phyloP scores from a whole-genome alignment of 1,284 basidiomycete species.

The Moesziomyces sp. region DNA sequence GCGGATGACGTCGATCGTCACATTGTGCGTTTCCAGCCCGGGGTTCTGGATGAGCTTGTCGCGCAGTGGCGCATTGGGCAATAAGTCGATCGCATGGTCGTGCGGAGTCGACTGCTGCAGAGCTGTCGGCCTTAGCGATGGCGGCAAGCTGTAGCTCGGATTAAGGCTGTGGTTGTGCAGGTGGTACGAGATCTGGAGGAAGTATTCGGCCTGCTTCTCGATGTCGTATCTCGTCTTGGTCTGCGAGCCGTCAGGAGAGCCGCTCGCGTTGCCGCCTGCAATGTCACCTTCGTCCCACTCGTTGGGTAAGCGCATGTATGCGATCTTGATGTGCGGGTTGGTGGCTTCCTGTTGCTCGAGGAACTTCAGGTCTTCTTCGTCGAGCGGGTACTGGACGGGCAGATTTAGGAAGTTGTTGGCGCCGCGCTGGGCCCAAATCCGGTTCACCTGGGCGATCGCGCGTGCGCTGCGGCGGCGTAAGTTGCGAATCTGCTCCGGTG shows the following conservation, averaged over 20 bases:
- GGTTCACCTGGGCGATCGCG: conserved; percentile 28
- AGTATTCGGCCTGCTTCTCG: conserved; percentile 24
- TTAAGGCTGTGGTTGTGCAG: conserved; percentile 38
- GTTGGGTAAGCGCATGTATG: conserved; percentile 23
- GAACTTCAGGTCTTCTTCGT: conserved; percentile 21
- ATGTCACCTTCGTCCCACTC: conserved; percentile 44
- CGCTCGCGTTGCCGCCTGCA: neutral
- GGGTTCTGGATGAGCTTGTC: conserved; percentile 49
- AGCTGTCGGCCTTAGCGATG: conserved; percentile 41
- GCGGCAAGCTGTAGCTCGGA: conserved; percentile 48
- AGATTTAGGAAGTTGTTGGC: conserved; percentile 24
- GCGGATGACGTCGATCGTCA: conserved; percentile 31
- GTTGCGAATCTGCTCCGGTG: conserved; percentile 3
- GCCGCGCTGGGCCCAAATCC: conserved; percentile 36
- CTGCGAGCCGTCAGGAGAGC: neutral
- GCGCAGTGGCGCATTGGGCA: conserved; percentile 44
- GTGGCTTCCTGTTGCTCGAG: conserved; percentile 22
- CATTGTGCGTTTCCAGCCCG: conserved; percentile 28
- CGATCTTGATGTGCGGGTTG: conserved; percentile 35
- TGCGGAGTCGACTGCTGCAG: conserved; percentile 51
- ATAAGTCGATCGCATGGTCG: conserved; percentile 40
- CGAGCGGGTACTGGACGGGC: conserved; percentile 17
- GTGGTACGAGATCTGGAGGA: conserved; percentile 41
- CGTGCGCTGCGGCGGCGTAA: conserved; percentile 21
- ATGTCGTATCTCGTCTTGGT: conserved; percentile 12